Evolutionary conservation across 495 filamentous ascomycete genomes (phyloP).

Genomic region (Aspergillus leporis): DNA sequence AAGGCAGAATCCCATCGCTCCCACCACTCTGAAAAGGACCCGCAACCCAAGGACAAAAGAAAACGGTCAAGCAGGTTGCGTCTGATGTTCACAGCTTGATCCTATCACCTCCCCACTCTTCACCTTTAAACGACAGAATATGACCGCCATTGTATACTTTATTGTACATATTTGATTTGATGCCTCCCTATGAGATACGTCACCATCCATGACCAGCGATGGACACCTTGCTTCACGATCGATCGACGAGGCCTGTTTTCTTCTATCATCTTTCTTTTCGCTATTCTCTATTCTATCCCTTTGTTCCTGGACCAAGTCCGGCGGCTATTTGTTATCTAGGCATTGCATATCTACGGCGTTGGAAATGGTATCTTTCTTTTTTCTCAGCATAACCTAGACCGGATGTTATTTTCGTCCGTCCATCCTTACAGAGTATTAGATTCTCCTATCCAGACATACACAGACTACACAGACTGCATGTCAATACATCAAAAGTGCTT

Average conservation of each 20-base stretch:
- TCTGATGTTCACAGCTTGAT: slow-evolving; percentile 46
- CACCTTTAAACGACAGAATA: slow-evolving; percentile 8
- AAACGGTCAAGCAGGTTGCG: slow-evolving; percentile 44
- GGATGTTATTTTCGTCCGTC: neutral
- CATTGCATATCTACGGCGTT: slow-evolving; percentile 9
- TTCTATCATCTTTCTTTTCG: neutral
- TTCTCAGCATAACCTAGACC: slow-evolving; percentile 7
- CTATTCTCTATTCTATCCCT: neutral
- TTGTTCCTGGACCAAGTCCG: slow-evolving; percentile 3
- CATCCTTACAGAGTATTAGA: neutral
- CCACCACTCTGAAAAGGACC: slow-evolving; percentile 32
- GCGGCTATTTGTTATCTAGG: neutral
- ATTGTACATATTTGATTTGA: slow-evolving; percentile 8
- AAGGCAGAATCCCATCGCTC: slow-evolving; percentile 27
- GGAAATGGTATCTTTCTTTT: slow-evolving; percentile 10
- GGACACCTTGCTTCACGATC: neutral
- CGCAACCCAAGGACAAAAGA: slow-evolving; percentile 40
- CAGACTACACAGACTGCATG: neutral
- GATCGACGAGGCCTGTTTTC: neutral
- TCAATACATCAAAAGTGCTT: slow-evolving; percentile 1
- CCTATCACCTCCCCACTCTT: neutral
- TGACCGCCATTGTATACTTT: slow-evolving; percentile 9
- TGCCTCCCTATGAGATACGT: neutral
- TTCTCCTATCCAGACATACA: neutral
- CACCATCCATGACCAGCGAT: neutral